Base-by-base conservation (phyloP, 768 basidiomycete species). In the Hydnum rufescens region DNA sequence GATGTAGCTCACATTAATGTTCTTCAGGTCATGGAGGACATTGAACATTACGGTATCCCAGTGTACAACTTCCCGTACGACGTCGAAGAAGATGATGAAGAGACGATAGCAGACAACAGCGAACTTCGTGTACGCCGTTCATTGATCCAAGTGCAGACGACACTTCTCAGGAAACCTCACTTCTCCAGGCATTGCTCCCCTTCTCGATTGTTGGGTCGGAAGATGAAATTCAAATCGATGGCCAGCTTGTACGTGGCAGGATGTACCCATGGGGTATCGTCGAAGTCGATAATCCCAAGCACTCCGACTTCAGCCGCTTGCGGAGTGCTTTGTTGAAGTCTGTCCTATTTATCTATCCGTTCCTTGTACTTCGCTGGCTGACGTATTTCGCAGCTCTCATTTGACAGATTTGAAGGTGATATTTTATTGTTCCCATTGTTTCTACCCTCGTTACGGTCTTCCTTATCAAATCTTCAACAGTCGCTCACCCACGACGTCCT, bases 11-110 rank as follows among this genome's bases (percentile, higher is more conserved):
- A 22, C 13, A 13, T n/a, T 48, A 16, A 23, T 16, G 26, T n/a
- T n/a, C n/a, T n/a, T 13, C 58, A 95, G 90, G 80, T 99, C 61
- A 99, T 97, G 93, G 93, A 99, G 67, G 95, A 99, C 64, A 99
- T 99, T 59, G 93, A 96, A 61, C 76, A 97, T 70, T 96, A 96
- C 62, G 82, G 83, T 58, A 97, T 99, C 59, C 95, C 95, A 3
- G 82, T 97, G 36, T 97, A 97, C 73, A 97, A 97, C 70, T 99
- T 99, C 74, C 95, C 95, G 0, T 99, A 96, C 64, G 95, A 97
- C 59, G 81, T 93, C 4, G 95, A 99, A 65, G 95, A 99, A 66
- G 95, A 99, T 62, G 95, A 99, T 62, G 92, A 96, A 62, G 95
- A 97, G 61, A 99, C 95, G 3, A 87, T 99, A 55, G 80, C 82